Evolutionary conservation across 306 rosid genomes (phyloP).

Genomic region (Sindora glabra): DNA sequence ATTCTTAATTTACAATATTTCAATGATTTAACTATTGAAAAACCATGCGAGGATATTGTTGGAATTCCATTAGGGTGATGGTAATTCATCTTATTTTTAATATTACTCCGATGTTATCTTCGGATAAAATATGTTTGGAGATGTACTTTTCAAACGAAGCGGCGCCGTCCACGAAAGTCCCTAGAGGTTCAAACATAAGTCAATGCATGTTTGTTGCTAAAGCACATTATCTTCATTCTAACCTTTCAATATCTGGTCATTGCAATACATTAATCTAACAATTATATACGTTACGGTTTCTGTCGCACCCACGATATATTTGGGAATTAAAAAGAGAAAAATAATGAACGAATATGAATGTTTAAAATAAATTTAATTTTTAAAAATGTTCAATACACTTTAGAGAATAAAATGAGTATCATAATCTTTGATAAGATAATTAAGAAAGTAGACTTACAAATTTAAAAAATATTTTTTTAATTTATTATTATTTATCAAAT

Average conservation of each 20-base stretch:
- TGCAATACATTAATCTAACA: background rate
- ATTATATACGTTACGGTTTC: slow-evolving; percentile 8
- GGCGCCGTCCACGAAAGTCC: background rate
- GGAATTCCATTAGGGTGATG: background rate
- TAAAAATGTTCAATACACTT: no score
- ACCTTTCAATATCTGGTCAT: slow-evolving; percentile 15
- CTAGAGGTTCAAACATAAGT: background rate
- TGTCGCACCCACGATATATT: slow-evolving; percentile 17
- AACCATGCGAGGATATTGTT: background rate
- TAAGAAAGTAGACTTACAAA: no score
- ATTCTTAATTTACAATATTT: no score
- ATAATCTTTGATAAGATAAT: no score
- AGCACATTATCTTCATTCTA: slow-evolving; percentile 31
- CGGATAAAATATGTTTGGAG: background rate
- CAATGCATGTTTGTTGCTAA: slow-evolving; percentile 5
- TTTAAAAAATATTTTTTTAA: no score
- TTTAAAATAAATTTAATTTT: no score
- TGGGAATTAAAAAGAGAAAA: slow-evolving; percentile 19
- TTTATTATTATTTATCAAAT: no score
- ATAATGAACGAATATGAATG: no score
- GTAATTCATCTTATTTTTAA: no score
- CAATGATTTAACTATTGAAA: background rate
- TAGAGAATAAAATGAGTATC: no score
- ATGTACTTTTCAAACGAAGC: background rate
- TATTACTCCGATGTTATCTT: no score